Conservation (phyloP, 2,329 filamentous ascomycete species). For the Myriosclerotinia duriaeana region DNA sequence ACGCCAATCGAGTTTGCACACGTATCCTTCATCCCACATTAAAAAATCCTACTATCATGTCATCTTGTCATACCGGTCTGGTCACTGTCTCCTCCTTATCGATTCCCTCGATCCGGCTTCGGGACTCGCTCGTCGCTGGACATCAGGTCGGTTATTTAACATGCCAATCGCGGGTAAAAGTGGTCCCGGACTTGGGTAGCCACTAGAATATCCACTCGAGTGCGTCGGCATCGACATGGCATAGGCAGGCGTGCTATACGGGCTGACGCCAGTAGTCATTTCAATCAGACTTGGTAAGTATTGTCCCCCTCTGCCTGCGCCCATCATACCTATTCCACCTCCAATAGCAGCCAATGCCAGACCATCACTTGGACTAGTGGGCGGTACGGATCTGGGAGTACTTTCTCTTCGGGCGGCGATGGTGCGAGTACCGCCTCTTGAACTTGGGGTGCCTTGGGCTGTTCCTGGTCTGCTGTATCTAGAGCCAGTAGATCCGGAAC, state of each 20-base stretch:
- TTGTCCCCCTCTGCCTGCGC: conserved; percentile 32
- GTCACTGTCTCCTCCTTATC: conserved; percentile 46
- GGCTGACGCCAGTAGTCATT: conserved; percentile 62
- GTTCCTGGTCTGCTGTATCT: conserved; percentile 35
- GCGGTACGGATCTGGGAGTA: conserved; percentile 41
- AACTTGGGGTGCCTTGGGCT: conserved; percentile 27
- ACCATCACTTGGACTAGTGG: conserved; percentile 43
- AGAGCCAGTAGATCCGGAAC: conserved; percentile 25
- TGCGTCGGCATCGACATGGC: conserved; percentile 42
- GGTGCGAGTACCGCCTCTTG: conserved; percentile 30
- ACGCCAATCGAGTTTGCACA: conserved; percentile 16
- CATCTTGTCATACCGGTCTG: background rate
- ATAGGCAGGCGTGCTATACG: conserved; percentile 59
- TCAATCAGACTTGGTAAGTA: conserved; percentile 62
- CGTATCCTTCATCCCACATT: background rate
- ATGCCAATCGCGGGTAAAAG: conserved; percentile 40
- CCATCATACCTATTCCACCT: conserved; percentile 34
- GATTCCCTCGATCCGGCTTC: conserved; percentile 49
- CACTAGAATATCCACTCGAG: conserved; percentile 24
- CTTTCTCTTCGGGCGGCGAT: conserved; percentile 41
- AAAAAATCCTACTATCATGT: background rate
- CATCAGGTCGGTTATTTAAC: conserved; percentile 37
- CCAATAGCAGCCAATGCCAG: conserved; percentile 40
- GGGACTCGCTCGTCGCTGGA: conserved; percentile 55
- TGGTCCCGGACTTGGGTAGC: conserved; percentile 46